These are phyloP conservation scores for Thermomucor indicae-seudaticae DNA, from an alignment of 371 early-diverging fungal species.

Conservation along the genomic window DNA sequence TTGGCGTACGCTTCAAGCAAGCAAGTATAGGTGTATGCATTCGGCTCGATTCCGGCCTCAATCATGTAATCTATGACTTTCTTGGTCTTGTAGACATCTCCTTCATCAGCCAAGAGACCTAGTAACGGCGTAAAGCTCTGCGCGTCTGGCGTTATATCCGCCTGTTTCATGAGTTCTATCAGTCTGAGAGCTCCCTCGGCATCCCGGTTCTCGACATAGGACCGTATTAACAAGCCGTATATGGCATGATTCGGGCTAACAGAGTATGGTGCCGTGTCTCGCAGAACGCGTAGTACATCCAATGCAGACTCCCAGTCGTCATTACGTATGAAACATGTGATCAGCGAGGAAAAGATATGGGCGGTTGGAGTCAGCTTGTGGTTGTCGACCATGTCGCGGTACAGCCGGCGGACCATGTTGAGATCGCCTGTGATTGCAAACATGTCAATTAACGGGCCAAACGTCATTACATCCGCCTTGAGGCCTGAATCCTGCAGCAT, in stretches of 20 bases:
- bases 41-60: conserved; percentile 17
- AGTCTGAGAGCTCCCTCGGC: conserved; percentile 20
- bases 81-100: conserved; percentile 16
- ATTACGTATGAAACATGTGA: conserved; percentile 27
- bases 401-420: conserved; percentile 17
- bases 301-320: conserved; percentile 23
- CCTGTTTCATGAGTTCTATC: conserved; percentile 20
- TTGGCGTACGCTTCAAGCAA: conserved; percentile 44
- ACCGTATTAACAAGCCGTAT: conserved; percentile 28
- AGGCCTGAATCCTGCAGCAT: conserved; percentile 23
- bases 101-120: conserved; percentile 24
- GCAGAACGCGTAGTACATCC: conserved; percentile 16
- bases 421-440: conserved; percentile 36
- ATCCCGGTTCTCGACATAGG: conserved; percentile 14
- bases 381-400: conserved; percentile 19
- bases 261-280: neutral
- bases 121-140: conserved; percentile 25
- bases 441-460: conserved; percentile 41
- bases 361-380: conserved; percentile 17
- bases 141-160: conserved; percentile 6
- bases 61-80: conserved; percentile 23
- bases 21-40: conserved; percentile 20
- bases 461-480: conserved; percentile 26
- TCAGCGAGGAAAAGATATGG: conserved; percentile 30
- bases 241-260: conserved; percentile 7